Percentiles rank a stretch among this genome's conserved stretches.
Evolutionary conservation across 805 yeast species (phyloP).

Genomic region (Saturnispora silvae): DNA sequence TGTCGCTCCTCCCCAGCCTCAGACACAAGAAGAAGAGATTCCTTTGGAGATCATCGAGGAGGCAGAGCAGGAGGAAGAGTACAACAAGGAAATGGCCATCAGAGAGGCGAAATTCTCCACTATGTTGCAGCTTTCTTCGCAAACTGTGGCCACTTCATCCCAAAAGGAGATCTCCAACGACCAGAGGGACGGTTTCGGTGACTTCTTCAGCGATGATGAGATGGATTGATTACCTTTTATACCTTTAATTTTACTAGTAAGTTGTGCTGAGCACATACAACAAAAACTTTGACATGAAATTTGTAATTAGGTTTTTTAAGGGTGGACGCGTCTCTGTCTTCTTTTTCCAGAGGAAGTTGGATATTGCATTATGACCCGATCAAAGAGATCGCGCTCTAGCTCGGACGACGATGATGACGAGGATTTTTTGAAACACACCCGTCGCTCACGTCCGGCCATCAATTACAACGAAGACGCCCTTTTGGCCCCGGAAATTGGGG

Average conservation of each 20-base stretch:
- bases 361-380: slow-evolving; percentile 1
- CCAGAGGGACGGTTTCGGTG: not conserved
- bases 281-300: too few species aligned
- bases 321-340: too few species aligned
- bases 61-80: not conserved
- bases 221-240: too few species aligned
- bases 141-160: not conserved
- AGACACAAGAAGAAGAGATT: not conserved
- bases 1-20: not conserved
- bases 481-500: too few species aligned
- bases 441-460: not conserved
- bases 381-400: not conserved
- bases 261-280: too few species aligned
- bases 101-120: slow-evolving; percentile 10
- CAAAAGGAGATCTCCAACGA: not conserved
- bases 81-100: not conserved
- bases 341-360: too few species aligned
- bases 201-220: slow-evolving; percentile 5
- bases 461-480: slow-evolving; percentile 3
- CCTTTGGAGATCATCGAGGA: too few species aligned
- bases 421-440: not conserved
- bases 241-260: too few species aligned
- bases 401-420: not conserved
- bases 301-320: too few species aligned
- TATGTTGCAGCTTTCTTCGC: slow-evolving; percentile 11